A percentile compares a stretch with the other conserved stretches of the same genome.
These are phyloP conservation scores for Cordyceps pruinosa DNA, from an alignment of 2,329 filamentous ascomycete genomes.

Conservation along the genomic window DNA sequence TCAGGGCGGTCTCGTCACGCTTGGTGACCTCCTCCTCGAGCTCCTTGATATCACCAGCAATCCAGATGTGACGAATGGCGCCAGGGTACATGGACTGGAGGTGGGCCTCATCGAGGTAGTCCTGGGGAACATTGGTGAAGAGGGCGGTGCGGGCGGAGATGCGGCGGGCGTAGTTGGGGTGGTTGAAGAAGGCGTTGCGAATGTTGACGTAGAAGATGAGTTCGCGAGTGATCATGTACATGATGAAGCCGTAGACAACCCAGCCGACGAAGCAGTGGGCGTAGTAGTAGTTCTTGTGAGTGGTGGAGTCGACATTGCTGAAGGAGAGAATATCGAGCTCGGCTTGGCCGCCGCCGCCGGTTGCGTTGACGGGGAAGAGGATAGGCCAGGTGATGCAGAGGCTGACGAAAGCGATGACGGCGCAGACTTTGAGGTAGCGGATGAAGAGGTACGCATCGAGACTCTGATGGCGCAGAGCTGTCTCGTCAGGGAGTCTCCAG, in stretches of 20 bases:
- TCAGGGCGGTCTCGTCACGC: slow-evolving; percentile 66
- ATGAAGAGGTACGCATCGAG: slow-evolving; percentile 70
- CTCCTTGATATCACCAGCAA: slow-evolving; percentile 64
- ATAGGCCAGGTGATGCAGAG: slow-evolving; percentile 79
- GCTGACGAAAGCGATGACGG: slow-evolving; percentile 35
- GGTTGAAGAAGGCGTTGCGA: slow-evolving; percentile 84
- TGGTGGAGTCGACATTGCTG: slow-evolving; percentile 39
- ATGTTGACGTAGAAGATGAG: slow-evolving; percentile 89
- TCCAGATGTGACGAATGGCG: slow-evolving; percentile 76
- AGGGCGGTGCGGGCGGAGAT: slow-evolving; percentile 88
- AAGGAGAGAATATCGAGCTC: slow-evolving; percentile 52
- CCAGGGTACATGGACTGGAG: slow-evolving; percentile 72
- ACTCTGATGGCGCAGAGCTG: slow-evolving; percentile 77
- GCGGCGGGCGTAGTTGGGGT: slow-evolving; percentile 74
- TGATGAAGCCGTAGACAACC: slow-evolving; percentile 79
- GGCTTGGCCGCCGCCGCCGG: slow-evolving; percentile 57
- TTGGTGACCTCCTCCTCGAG: slow-evolving; percentile 73
- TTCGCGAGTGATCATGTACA: slow-evolving; percentile 85
- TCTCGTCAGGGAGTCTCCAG: slow-evolving; percentile 62
- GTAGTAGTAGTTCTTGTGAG: slow-evolving; percentile 61
- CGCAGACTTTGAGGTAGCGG: slow-evolving; percentile 13
- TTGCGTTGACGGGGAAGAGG: slow-evolving; percentile 75
- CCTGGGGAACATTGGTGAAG: slow-evolving; percentile 74
- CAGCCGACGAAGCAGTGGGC: slow-evolving; percentile 77
- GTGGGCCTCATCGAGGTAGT: slow-evolving; percentile 68